Evolutionary conservation across 768 basidiomycete species (phyloP).

Genomic region (Inosperma sp.): DNA sequence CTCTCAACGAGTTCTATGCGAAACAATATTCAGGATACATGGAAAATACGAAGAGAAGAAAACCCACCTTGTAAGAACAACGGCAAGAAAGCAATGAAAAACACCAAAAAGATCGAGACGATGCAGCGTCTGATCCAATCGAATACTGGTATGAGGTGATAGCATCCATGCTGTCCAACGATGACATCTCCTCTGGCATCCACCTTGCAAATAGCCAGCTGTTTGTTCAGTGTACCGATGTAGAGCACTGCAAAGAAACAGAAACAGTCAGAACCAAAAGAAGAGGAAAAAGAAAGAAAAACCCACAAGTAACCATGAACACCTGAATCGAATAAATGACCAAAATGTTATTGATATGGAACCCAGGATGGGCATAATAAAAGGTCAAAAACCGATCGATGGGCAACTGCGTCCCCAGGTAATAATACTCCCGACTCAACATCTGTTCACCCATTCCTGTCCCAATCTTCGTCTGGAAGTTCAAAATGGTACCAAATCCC

Average conservation of each 20-base stretch:
- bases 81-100: conserved; percentile 96
- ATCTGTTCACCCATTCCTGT: conserved; percentile 99
- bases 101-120: conserved; percentile 96
- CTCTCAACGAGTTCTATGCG: conserved; percentile 85
- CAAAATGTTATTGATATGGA: conserved; percentile 99
- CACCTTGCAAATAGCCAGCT: conserved; percentile 81
- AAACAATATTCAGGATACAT: conserved; percentile 1
- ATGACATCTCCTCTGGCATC: conserved; percentile 78
- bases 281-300: neutral
- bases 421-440: conserved; percentile 99
- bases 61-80: conserved; percentile 87
- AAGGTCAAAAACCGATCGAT: conserved; percentile 99
- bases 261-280: conserved; percentile 4
- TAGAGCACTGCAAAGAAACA: conserved; percentile 61
- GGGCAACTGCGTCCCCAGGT: conserved; percentile 95
- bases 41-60: neutral
- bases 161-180: conserved; percentile 86
- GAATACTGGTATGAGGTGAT: conserved; percentile 94
- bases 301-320: conserved; percentile 92
- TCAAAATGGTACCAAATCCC: conserved; percentile 97
- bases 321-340: conserved; percentile 98
- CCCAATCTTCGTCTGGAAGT: conserved; percentile 99
- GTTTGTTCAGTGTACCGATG: conserved; percentile 95
- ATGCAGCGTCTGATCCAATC: conserved; percentile 98
- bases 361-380: conserved; percentile 99